Percentiles rank a stretch among this genome's conserved stretches.
Conservation (phyloP, 169 alveolate species). For the Perkinsus marinus region DNA sequence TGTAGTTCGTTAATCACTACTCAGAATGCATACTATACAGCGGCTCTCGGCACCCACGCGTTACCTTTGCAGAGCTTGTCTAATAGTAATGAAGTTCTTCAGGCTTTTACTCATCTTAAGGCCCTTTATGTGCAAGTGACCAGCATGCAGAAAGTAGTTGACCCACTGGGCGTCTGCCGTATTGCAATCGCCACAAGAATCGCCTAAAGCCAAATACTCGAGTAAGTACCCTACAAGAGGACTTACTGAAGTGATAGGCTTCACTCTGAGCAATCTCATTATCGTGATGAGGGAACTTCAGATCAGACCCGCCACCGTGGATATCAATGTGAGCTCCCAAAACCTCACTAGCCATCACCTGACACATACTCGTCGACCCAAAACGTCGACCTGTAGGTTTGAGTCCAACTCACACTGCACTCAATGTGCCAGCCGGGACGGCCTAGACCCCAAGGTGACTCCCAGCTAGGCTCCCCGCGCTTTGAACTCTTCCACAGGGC, state of each 20-base stretch:
- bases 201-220: not conserved
- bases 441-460: conserved; percentile 95
- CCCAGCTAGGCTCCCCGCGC: conserved; percentile 94
- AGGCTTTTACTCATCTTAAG: conserved; percentile 90
- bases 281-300: conserved; percentile 98
- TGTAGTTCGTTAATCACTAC: too few relatives aligned
- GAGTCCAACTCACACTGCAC: conserved; percentile 70
- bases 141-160: conserved; percentile 92
- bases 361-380: not conserved
- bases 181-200: not conserved
- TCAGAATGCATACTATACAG: too few relatives aligned
- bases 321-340: conserved; percentile 86
- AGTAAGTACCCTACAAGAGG: not conserved
- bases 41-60: too few relatives aligned
- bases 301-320: conserved; percentile 97
- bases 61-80: conserved; percentile 51
- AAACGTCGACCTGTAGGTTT: not conserved
- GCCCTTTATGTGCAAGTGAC: conserved; percentile 94
- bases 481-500: conserved; percentile 96
- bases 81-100: conserved; percentile 89
- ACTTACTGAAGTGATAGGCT: conserved; percentile 76
- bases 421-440: conserved; percentile 99
- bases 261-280: conserved; percentile 98
- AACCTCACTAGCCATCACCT: conserved; percentile 74
- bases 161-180: conserved; percentile 65